These are phyloP conservation scores for Periconia macrospinosa DNA, from an alignment of 2,329 filamentous ascomycete species.

Conservation along the genomic window DNA sequence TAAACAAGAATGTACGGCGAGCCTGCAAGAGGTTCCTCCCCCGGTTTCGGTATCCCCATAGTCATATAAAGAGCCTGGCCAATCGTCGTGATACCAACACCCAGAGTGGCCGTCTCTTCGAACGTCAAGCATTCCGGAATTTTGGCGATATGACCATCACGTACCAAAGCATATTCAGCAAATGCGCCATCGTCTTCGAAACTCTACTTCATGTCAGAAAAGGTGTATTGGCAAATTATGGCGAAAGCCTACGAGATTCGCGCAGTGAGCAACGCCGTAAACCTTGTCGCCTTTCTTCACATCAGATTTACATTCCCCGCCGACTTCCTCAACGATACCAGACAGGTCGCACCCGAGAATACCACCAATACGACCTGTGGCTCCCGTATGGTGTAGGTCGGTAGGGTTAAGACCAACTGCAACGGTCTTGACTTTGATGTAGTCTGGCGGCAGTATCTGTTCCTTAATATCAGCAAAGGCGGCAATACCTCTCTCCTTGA, in stretches of 20 bases:
- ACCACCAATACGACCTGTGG: conserved; percentile 1
- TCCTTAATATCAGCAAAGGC: conserved; percentile 10
- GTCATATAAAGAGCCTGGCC: conserved; percentile 53
- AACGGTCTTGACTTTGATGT: conserved; percentile 44
- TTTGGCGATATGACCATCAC: conserved; percentile 52
- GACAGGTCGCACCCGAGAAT: conserved; percentile 51
- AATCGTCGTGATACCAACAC: conserved; percentile 55
- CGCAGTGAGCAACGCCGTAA: conserved; percentile 52
- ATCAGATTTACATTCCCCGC: conserved; percentile 46
- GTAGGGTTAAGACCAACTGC: conserved; percentile 57
- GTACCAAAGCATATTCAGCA: conserved; percentile 56
- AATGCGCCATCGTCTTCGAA: conserved; percentile 54
- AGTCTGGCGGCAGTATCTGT: conserved; percentile 6
- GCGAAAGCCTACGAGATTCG: conserved; percentile 1
- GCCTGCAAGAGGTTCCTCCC: conserved; percentile 42
- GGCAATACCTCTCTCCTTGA: conserved; percentile 9
- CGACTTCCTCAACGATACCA: conserved; percentile 54
- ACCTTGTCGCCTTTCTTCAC: conserved; percentile 55
- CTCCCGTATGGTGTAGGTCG: conserved; percentile 55
- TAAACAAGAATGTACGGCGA: conserved; percentile 52
- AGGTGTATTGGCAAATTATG: not conserved
- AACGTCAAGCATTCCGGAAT: conserved; percentile 53
- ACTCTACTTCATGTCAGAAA: not conserved
- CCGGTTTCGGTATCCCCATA: conserved; percentile 46
- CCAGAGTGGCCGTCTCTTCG: conserved; percentile 57